Percentiles rank a stretch among this genome's conserved stretches.
phyloP scores from a whole-genome alignment of 202 grass and related monocot species.

The Panicum virgatum region DNA sequence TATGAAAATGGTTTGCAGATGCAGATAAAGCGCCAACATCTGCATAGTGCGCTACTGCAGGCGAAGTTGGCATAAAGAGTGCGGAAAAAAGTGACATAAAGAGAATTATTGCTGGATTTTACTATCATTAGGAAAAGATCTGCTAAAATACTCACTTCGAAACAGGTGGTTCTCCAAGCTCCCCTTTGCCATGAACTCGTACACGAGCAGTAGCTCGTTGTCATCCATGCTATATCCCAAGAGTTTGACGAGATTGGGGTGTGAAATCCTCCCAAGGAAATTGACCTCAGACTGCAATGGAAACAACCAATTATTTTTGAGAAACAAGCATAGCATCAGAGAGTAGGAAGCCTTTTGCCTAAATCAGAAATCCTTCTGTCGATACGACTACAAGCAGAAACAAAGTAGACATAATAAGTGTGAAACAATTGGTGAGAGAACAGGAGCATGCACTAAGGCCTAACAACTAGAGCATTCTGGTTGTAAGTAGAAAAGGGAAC shows the following conservation, averaged over 20 bases:
- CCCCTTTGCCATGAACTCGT: conserved; percentile 86
- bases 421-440: background rate
- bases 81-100: conserved; percentile 25
- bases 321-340: background rate
- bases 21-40: conserved; percentile 17
- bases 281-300: conserved; percentile 87
- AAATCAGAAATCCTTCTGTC: background rate
- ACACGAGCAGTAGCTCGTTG: conserved; percentile 75
- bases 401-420: background rate
- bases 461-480: conserved; percentile 17
- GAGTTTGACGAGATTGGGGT: conserved; percentile 90
- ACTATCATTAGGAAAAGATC: conserved; percentile 13
- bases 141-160: conserved; percentile 66
- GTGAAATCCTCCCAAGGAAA: conserved; percentile 88
- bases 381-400: background rate
- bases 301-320: conserved; percentile 25
- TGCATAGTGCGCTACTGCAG: conserved; percentile 27
- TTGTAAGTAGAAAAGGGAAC: background rate
- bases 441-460: conserved; percentile 13
- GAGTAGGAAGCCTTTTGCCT: background rate
- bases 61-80: conserved; percentile 47
- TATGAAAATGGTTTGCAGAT: conserved; percentile 37
- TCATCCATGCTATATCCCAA: conserved; percentile 87
- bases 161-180: conserved; percentile 97
- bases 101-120: conserved; percentile 9